phyloP scores from a whole-genome alignment of 768 basidiomycete species.

The Suillus decipiens region DNA sequence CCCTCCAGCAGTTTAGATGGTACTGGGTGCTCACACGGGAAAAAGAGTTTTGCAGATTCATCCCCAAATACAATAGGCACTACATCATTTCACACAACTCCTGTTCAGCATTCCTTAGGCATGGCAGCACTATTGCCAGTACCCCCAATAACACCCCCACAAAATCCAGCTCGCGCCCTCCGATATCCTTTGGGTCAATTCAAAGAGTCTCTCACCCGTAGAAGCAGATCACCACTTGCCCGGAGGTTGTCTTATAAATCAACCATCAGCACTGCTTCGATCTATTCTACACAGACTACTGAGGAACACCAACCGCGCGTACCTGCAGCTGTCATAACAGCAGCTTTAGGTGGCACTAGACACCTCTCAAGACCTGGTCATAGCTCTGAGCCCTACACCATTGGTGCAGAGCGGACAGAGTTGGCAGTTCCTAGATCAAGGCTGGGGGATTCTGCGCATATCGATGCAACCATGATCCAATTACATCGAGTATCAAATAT shows the following conservation, averaged over 20 bases:
- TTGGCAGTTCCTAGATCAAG: conserved; percentile 5
- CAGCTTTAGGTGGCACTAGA: conserved; percentile 35
- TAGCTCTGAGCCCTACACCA: conserved; percentile 20
- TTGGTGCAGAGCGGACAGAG: conserved; percentile 9
- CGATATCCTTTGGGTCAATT: not conserved
- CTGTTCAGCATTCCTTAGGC: not conserved
- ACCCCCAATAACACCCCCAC: not conserved
- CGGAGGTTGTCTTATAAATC: conserved; percentile 20
- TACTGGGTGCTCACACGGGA: not conserved
- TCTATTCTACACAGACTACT: conserved; percentile 41
- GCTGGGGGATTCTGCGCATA: not conserved
- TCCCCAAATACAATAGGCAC: not conserved
- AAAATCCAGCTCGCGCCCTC: conserved; percentile 1
- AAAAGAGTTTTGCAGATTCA: not conserved
- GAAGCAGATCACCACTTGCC: not conserved
- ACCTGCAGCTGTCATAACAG: conserved; percentile 37
- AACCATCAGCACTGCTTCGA: conserved; percentile 35
- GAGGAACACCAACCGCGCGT: conserved; percentile 36
- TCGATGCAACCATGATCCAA: conserved; percentile 6
- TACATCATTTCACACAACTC: not conserved
- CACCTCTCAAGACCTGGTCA: conserved; percentile 17
- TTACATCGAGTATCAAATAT: conserved; percentile 31
- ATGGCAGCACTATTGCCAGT: not conserved
- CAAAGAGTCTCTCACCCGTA: not conserved
- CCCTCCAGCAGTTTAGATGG: not conserved